These are phyloP conservation scores for Apiosordaria backusii DNA, from an alignment of 495 filamentous ascomycete genomes.

Conservation along the genomic window DNA sequence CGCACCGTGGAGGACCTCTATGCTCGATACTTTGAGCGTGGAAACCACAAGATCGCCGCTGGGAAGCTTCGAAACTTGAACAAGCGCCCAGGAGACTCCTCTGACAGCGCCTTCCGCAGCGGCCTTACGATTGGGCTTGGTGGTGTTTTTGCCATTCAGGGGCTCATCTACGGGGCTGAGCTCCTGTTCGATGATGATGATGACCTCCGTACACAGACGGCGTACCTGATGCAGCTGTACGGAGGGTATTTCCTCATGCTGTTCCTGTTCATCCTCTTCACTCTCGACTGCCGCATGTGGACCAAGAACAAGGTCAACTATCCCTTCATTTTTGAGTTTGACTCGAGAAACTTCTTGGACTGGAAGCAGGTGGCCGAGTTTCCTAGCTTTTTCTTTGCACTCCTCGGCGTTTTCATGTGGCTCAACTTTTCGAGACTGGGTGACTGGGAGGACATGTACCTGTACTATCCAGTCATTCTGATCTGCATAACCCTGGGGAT, in stretches of 20 bases:
- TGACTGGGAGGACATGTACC: slow-evolving; percentile 60
- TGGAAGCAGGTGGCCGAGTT: slow-evolving; percentile 88
- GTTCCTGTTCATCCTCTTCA: slow-evolving; percentile 70
- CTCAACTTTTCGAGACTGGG: slow-evolving; percentile 73
- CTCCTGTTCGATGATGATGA: slow-evolving; percentile 51
- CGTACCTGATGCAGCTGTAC: slow-evolving; percentile 81
- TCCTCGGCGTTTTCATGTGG: slow-evolving; percentile 80
- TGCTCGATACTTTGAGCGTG: slow-evolving; percentile 84
- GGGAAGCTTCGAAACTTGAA: slow-evolving; percentile 73
- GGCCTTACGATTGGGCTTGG: slow-evolving; percentile 77
- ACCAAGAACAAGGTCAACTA: slow-evolving; percentile 84
- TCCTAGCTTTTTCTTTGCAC: slow-evolving; percentile 69
- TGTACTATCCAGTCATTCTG: slow-evolving; percentile 86
- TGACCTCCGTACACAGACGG: slow-evolving; percentile 50
- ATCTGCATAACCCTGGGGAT: slow-evolving; percentile 61
- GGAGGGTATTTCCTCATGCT: slow-evolving; percentile 78
- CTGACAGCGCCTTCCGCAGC: slow-evolving; percentile 68
- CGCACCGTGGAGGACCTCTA: slow-evolving; percentile 82
- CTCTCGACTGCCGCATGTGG: slow-evolving; percentile 78
- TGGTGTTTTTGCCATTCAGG: slow-evolving; percentile 68
- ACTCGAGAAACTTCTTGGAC: slow-evolving; percentile 76
- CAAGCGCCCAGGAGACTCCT: slow-evolving; percentile 63
- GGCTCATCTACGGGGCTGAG: slow-evolving; percentile 61
- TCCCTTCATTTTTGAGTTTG: slow-evolving; percentile 93
- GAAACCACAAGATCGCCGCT: slow-evolving; percentile 85